phyloP scores from a whole-genome alignment of 805 yeast genomes.

The Isabelozyma rhagii region DNA sequence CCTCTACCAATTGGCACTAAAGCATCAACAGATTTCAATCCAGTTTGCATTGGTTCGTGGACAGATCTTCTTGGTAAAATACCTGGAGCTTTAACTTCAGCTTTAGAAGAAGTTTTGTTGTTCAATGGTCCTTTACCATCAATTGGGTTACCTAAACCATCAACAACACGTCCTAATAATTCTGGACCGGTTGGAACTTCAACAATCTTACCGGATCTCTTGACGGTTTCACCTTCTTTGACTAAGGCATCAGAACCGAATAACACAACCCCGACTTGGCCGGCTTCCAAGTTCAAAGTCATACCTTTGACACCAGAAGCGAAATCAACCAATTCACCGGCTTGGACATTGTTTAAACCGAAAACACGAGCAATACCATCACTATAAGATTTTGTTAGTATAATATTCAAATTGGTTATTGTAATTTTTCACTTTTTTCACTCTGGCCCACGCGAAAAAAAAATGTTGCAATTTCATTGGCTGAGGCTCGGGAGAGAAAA shows the following conservation, averaged over 20 bases:
- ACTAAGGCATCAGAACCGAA: conserved; percentile 99
- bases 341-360: conserved; percentile 99
- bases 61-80: conserved; percentile 99
- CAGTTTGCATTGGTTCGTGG: conserved; percentile 99
- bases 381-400: conserved; percentile 52
- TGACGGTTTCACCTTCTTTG: conserved; percentile 99
- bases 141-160: conserved; percentile 98
- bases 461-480: conserved; percentile 4
- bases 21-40: conserved; percentile 98
- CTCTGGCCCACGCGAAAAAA: conserved; percentile 1
- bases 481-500: not conserved
- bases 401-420: not conserved
- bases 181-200: conserved; percentile 99
- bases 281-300: conserved; percentile 99
- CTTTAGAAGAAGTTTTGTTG: conserved; percentile 81
- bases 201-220: conserved; percentile 99
- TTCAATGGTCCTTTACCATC: conserved; percentile 99
- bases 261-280: conserved; percentile 99
- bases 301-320: conserved; percentile 99
- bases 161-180: conserved; percentile 98
- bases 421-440: conserved; percentile 5
- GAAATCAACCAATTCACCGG: conserved; percentile 99
- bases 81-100: conserved; percentile 99
- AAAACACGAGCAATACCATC: conserved; percentile 99
- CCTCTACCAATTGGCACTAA: conserved; percentile 99